Conservation (phyloP, 2,329 filamentous ascomycete genomes). For the Fusarium beomiforme region DNA sequence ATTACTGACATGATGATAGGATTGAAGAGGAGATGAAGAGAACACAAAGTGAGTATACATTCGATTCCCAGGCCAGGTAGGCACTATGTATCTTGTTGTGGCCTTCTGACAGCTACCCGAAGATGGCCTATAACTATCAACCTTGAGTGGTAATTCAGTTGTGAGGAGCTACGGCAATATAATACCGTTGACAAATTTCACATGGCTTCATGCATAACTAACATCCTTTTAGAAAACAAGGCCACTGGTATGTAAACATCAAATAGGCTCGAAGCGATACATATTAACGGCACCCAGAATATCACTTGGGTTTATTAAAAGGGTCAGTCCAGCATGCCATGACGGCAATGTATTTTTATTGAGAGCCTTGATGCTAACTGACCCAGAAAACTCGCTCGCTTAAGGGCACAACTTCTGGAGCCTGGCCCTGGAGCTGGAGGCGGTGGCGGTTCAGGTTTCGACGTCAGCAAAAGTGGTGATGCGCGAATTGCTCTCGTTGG, state of each 20-base stretch:
- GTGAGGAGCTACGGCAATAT: background rate
- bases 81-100: background rate
- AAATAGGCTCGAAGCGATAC: background rate
- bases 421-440: conserved; percentile 82
- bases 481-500: conserved; percentile 96
- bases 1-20: conserved; percentile 61
- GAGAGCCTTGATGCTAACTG: background rate
- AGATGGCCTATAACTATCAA: background rate
- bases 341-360: background rate
- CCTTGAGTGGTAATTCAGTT: background rate
- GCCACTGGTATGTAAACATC: conserved; percentile 79
- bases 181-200: background rate
- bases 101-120: background rate
- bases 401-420: conserved; percentile 93
- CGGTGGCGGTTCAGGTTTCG: conserved; percentile 85
- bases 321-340: conserved; percentile 67
- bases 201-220: background rate
- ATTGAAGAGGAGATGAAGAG: conserved; percentile 99
- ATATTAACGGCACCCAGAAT: conserved; percentile 69
- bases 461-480: conserved; percentile 96
- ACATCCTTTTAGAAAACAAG: conserved; percentile 83
- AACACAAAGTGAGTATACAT: conserved; percentile 83
- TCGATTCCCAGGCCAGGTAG: background rate
- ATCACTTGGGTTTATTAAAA: conserved; percentile 97
- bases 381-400: conserved; percentile 88